Evolutionary conservation across 345 rosid species (phyloP).

Genomic region (Populus pruinosa): DNA sequence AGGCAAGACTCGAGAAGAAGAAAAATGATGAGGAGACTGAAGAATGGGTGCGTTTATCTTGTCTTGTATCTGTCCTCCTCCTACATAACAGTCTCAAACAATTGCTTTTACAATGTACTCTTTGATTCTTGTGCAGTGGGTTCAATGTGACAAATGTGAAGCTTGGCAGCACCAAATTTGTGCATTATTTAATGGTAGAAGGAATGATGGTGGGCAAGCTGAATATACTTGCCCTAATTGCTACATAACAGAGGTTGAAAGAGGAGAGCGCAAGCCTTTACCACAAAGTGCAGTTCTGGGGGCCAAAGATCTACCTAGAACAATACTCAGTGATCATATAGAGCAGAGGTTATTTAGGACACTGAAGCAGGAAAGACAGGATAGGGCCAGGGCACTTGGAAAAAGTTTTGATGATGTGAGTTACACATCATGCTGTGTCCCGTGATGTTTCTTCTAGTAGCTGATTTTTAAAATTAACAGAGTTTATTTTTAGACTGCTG

Average conservation of each 20-base stretch:
- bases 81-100: constrained; percentile 14
- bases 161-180: constrained; percentile 99
- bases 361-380: constrained; percentile 74
- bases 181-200: constrained; percentile 92
- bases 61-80: not conserved
- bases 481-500: not conserved
- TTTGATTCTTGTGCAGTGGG: constrained; percentile 71
- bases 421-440: not conserved
- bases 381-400: constrained; percentile 76
- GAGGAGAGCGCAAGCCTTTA: constrained; percentile 88
- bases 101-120: constrained; percentile 11
- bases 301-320: constrained; percentile 92
- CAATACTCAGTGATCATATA: constrained; percentile 92
- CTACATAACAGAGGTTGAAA: constrained; percentile 80
- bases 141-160: constrained; percentile 99
- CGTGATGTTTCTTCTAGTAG: not conserved
- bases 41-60: constrained; percentile 72
- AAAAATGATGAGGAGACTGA: constrained; percentile 98
- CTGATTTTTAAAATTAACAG: not conserved
- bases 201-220: constrained; percentile 99
- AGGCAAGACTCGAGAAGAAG: constrained; percentile 91
- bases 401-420: constrained; percentile 88
- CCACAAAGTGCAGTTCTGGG: constrained; percentile 97
- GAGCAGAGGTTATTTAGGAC: constrained; percentile 74
- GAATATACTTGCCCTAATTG: constrained; percentile 99